These are phyloP conservation scores for Penicillium sp. DNA, from an alignment of 2,329 filamentous ascomycete species.

Conservation along the genomic window DNA sequence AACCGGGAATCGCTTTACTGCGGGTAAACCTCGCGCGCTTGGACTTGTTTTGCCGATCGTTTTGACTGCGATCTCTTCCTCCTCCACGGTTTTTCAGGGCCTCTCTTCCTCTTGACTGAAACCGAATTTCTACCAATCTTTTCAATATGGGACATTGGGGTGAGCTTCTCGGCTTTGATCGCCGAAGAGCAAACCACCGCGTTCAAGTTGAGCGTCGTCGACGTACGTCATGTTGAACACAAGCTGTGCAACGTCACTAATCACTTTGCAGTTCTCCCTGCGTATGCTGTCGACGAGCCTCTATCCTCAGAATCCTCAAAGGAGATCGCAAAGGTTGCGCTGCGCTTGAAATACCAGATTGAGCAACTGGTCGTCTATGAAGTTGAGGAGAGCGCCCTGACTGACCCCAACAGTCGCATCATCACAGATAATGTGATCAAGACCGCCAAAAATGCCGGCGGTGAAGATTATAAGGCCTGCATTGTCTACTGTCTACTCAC, in stretches of 20 bases:
- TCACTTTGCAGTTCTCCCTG: conserved; percentile 41
- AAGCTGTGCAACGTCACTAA: conserved; percentile 11
- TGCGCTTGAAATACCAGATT: conserved; percentile 86
- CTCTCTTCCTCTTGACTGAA: not conserved
- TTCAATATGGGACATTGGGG: conserved; percentile 40
- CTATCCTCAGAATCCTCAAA: conserved; percentile 68
- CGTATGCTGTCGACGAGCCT: conserved; percentile 37
- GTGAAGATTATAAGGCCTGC: conserved; percentile 69
- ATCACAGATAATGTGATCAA: conserved; percentile 77
- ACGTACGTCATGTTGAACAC: conserved; percentile 35
- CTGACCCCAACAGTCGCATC: conserved; percentile 76
- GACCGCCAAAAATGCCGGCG: conserved; percentile 79
- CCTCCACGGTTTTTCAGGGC: not conserved
- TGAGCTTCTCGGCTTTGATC: conserved; percentile 31
- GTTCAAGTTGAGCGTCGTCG: conserved; percentile 40
- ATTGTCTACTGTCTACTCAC: conserved; percentile 82
- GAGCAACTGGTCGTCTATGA: conserved; percentile 90
- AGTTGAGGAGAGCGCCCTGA: conserved; percentile 72
- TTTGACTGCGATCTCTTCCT: not conserved
- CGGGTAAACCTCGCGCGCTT: conserved; percentile 8
- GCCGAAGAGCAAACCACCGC: conserved; percentile 29
- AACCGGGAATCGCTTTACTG: not conserved
- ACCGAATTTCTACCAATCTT: not conserved
- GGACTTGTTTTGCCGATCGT: conserved; percentile 8
- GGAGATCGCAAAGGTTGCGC: conserved; percentile 83